Evolutionary conservation across 495 filamentous ascomycete species (phyloP), one percentile per base, ranked within the genome.

Genomic region (Penicillium tannophilum): DNA sequence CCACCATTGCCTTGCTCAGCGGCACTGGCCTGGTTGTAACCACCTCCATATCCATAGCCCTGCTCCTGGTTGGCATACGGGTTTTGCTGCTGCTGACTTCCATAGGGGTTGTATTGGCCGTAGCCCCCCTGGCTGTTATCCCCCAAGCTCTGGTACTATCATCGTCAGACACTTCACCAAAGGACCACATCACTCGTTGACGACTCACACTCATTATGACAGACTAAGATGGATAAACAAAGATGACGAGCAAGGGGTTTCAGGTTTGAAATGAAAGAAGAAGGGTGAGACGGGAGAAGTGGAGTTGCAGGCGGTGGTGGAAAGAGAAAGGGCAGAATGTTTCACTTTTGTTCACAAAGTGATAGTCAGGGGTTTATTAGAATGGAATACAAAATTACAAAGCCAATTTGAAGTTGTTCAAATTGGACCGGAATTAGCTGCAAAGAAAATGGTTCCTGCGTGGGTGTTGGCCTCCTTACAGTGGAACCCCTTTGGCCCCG

Each of bases 91-190:
- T 83, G 70, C 65, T 84, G 79, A 59, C 74, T 78, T 61, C 68
- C 73, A 63, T 88, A 90, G 5, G 86, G 84, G 69, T 88, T 86
- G 64, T 79, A 79, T 59, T 84, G 77, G 74, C 85, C 85, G 72
- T 87, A 85, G 70, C 79, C 81, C 59, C 76, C 76, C 50, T 69
- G 59, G 47, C 59, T 68, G 47, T 59, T 65, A 54, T 66, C 62
- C 26, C 65, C 70, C 56, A 73, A 68, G 61, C 63, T 67, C 61
- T 72, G 66, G 55, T 74, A 76, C 71, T 73, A 51, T 31, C 26
- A 49, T 26, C 24, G 28, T 30, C 28, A 53, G 48, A 43, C 44
- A 55, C 39, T 41, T 6, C 47, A 36, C 48, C 35, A 45, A 41
- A 9, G 35, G 26, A 52, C 26, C 35, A 28, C 14, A 50, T 16